Evolutionary conservation across 371 early-diverging fungal species (phyloP).

Genomic region (Mortierella sp.): DNA sequence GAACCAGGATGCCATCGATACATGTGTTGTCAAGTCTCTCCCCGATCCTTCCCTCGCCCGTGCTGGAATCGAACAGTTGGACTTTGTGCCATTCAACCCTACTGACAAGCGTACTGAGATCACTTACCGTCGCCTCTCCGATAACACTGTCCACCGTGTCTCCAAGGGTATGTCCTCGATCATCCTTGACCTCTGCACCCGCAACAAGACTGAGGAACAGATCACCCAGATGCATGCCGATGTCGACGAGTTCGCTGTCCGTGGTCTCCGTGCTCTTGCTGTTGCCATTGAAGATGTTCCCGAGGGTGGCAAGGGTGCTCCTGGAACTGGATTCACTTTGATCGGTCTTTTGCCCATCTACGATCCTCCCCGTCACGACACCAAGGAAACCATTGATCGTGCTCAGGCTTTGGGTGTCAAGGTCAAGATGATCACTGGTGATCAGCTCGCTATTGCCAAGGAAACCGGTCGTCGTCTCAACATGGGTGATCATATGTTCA

Average conservation of each 20-base stretch:
- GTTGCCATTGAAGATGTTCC: constrained; percentile 76
- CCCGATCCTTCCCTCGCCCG: constrained; percentile 68
- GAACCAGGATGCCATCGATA: constrained; percentile 83
- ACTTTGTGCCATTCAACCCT: constrained; percentile 90
- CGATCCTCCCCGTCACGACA: constrained; percentile 89
- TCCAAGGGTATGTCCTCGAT: constrained; percentile 82
- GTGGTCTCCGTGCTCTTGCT: constrained; percentile 87
- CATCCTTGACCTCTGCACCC: constrained; percentile 75
- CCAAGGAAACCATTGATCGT: constrained; percentile 85
- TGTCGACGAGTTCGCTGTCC: constrained; percentile 78
- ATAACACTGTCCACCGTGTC: constrained; percentile 70
- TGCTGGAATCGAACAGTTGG: constrained; percentile 70
- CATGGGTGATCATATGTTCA: constrained; percentile 79
- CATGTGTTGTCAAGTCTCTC: constrained; percentile 72
- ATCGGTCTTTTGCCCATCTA: constrained; percentile 82
- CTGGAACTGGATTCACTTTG: constrained; percentile 66
- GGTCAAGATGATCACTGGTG: constrained; percentile 97
- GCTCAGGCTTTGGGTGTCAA: constrained; percentile 87
- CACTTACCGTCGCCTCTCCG: constrained; percentile 69
- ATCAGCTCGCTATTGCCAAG: constrained; percentile 91
- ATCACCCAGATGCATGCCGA: constrained; percentile 68
- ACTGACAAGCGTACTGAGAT: constrained; percentile 88
- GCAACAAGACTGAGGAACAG: constrained; percentile 68
- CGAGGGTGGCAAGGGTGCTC: constrained; percentile 56
- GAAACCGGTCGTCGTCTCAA: constrained; percentile 82